phyloP scores from a whole-genome alignment of 306 rosid genomes.

The Mimosa bimucronata region DNA sequence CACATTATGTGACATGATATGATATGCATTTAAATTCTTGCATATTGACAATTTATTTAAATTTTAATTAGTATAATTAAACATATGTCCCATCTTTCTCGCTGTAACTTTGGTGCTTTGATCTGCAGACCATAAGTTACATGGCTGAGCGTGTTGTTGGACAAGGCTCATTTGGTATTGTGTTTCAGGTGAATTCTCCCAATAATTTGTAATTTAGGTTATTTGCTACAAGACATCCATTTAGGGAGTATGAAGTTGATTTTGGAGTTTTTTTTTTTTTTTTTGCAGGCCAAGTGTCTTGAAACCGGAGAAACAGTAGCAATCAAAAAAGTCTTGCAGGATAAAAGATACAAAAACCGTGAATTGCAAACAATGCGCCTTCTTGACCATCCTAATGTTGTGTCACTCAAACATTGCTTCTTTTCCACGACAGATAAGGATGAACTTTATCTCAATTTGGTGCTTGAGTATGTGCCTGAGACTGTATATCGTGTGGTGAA shows the following conservation, averaged over 20 bases:
- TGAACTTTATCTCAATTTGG: constrained; percentile 76
- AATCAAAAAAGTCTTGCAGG: constrained; percentile 71
- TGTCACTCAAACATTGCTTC: constrained; percentile 75
- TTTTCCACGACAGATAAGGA: constrained; percentile 72
- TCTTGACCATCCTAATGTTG: constrained; percentile 75
- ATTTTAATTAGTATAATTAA: background rate
- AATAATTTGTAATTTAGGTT: constrained; percentile 17
- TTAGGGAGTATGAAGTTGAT: background rate
- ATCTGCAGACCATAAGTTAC: constrained; percentile 66
- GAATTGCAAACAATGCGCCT: constrained; percentile 83
- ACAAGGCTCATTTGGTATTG: constrained; percentile 75
- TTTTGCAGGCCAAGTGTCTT: constrained; percentile 69
- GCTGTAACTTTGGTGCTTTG: background rate
- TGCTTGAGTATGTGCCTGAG: constrained; percentile 43
- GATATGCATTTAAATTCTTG: constrained; percentile 2
- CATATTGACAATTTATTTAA: background rate
- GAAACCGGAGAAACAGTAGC: constrained; percentile 62
- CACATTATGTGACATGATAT: background rate
- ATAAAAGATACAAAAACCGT: constrained; percentile 73
- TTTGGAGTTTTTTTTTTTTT: background rate
- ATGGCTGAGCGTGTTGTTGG: constrained; percentile 83
- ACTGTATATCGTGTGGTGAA: constrained; percentile 70
- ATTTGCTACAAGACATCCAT: background rate
- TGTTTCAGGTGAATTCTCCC: constrained; percentile 58
- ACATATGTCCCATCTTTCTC: background rate